Evolutionary conservation across 1,139 yeast species (phyloP).

Genomic region (Torulaspora globosa): DNA sequence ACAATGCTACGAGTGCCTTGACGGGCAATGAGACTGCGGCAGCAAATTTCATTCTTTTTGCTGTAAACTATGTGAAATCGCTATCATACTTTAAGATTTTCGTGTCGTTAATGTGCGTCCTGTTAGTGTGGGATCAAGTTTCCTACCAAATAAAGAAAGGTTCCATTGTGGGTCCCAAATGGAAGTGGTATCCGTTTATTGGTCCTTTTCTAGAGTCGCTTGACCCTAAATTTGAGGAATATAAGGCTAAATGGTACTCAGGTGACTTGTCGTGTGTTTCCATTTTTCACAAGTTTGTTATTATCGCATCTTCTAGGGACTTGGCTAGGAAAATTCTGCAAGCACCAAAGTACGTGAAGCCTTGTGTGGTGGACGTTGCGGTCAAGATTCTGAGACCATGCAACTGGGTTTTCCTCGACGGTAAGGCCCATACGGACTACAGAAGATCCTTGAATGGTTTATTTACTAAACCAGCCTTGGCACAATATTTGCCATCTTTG

Average conservation of each 20-base stretch:
- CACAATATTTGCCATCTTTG: constrained; percentile 76
- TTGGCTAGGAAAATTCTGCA: constrained; percentile 83
- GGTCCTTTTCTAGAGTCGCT: constrained; percentile 96
- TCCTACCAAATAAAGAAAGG: constrained; percentile 77
- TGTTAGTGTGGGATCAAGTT: constrained; percentile 73
- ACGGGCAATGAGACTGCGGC: constrained; percentile 4
- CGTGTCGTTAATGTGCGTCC: constrained; percentile 47
- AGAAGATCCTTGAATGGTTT: constrained; percentile 86
- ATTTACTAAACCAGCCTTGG: constrained; percentile 79
- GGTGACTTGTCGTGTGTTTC: constrained; percentile 95
- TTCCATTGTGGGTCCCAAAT: constrained; percentile 79
- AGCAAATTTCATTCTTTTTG: constrained; percentile 3
- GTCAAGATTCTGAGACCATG: constrained; percentile 86
- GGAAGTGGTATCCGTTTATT: constrained; percentile 87
- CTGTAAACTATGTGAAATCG: constrained; percentile 16
- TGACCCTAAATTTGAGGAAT: constrained; percentile 94
- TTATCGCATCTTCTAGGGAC: constrained; percentile 87
- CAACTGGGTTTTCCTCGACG: constrained; percentile 97
- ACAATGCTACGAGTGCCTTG: constrained; percentile 10
- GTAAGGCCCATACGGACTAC: constrained; percentile 90
- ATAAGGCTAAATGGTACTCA: constrained; percentile 86
- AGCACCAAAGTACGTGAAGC: constrained; percentile 84
- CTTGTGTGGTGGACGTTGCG: constrained; percentile 98
- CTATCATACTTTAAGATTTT: constrained; percentile 51
- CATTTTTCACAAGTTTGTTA: constrained; percentile 95